Conservation (phyloP, 2,329 filamentous ascomycete genomes). For the Fusarium marasasianum region DNA sequence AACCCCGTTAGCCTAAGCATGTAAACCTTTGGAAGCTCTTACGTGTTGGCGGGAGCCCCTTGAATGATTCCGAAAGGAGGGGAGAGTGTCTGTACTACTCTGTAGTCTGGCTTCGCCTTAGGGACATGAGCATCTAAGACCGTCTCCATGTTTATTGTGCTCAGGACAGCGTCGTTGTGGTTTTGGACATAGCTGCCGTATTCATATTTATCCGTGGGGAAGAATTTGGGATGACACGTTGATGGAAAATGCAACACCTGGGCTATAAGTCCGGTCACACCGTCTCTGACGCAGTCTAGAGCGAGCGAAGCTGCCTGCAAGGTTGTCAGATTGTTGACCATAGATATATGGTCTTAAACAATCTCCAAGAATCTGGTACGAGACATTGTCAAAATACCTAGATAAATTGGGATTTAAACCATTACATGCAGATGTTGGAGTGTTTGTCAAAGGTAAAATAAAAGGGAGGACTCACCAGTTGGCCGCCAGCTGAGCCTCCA, state of each 20-base stretch:
- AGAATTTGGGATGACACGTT: conserved; percentile 39
- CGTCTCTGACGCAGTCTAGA: conserved; percentile 6
- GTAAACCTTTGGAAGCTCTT: neutral
- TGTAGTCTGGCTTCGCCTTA: conserved; percentile 10
- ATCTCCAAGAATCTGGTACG: too few relatives aligned
- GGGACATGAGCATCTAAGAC: conserved; percentile 20
- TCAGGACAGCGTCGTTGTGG: conserved; percentile 9
- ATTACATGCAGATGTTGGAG: too few relatives aligned
- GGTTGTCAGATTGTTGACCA: neutral
- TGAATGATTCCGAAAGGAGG: conserved; percentile 24
- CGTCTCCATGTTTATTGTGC: conserved; percentile 9
- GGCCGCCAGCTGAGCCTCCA: conserved; percentile 36
- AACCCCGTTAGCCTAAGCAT: rapidly evolving
- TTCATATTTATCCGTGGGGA: conserved; percentile 35
- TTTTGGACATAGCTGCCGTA: conserved; percentile 39
- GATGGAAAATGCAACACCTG: conserved; percentile 35
- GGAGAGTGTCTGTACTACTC: conserved; percentile 40
- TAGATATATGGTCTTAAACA: too few relatives aligned
- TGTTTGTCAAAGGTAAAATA: too few relatives aligned
- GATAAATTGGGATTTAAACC: too few relatives aligned
- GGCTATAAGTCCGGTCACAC: conserved; percentile 31
- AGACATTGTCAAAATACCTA: too few relatives aligned
- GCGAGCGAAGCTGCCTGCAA: conserved; percentile 29
- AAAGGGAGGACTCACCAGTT: conserved; percentile 10
- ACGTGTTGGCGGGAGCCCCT: conserved; percentile 32